These are phyloP conservation scores for Fistulifera solaris DNA, from an alignment of 108 stramenopile species.

Conservation along the genomic window DNA sequence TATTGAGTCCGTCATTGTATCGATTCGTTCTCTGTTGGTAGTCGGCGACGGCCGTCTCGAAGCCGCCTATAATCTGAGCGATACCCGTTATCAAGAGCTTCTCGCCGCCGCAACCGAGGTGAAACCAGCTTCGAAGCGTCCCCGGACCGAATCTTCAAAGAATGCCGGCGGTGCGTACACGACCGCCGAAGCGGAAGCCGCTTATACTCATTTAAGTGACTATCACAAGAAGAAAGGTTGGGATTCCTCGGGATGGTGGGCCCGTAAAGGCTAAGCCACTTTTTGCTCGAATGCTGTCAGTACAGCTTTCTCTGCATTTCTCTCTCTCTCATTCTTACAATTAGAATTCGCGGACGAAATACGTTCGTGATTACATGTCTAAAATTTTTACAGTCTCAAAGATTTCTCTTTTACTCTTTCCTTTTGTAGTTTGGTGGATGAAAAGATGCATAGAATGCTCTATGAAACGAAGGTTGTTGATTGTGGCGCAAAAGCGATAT, in stretches of 20 bases:
- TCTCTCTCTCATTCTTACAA: too few relatives aligned
- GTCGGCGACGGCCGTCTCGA: conserved; percentile 81
- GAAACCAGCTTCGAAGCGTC: conserved; percentile 16
- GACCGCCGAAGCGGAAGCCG: conserved; percentile 54
- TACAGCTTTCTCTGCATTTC: too few relatives aligned
- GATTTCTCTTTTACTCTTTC: conserved; percentile 4
- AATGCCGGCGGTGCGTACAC: conserved; percentile 36
- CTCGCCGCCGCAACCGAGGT: conserved; percentile 27
- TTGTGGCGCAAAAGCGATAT: too few relatives aligned
- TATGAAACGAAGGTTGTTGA: too few relatives aligned
- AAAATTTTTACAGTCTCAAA: background rate
- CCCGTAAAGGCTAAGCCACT: conserved; percentile 47
- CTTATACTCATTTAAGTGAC: conserved; percentile 71
- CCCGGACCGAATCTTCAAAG: conserved; percentile 9
- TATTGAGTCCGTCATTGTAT: conserved; percentile 89
- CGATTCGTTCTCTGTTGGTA: conserved; percentile 80
- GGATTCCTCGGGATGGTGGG: conserved; percentile 83
- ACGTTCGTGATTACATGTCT: too few relatives aligned
- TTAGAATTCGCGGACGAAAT: too few relatives aligned
- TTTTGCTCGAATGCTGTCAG: too few relatives aligned
- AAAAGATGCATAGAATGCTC: too few relatives aligned
- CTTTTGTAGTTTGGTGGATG: background rate
- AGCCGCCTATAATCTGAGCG: conserved; percentile 49
- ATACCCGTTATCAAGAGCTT: conserved; percentile 27
- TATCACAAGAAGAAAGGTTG: conserved; percentile 87